These are phyloP conservation scores for Babesia sp. DNA, from an alignment of 169 alveolate species.

Conservation along the genomic window DNA sequence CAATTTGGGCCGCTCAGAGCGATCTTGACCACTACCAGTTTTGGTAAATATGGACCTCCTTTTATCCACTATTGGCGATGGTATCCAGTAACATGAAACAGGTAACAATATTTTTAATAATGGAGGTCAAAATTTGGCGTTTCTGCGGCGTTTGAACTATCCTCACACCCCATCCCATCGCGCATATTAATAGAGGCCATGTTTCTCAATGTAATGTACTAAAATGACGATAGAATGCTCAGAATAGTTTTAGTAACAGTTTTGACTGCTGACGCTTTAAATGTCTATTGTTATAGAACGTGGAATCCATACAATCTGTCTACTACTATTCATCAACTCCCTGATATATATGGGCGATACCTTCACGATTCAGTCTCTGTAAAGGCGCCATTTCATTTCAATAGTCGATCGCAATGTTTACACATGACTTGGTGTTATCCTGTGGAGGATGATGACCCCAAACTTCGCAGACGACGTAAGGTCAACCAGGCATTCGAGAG, in stretches of 20 bases:
- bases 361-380: background rate
- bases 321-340: background rate
- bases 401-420: background rate
- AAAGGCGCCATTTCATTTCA: background rate
- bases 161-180: slow-evolving; percentile 27
- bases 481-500: slow-evolving; percentile 67
- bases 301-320: slow-evolving; percentile 3
- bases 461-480: slow-evolving; percentile 50
- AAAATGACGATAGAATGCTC: background rate
- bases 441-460: slow-evolving; percentile 65
- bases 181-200: background rate
- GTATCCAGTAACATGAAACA: background rate
- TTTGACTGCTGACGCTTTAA: too few species aligned
- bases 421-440: slow-evolving; percentile 76
- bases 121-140: background rate
- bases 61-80: background rate
- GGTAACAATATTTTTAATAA: background rate
- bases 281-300: background rate
- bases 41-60: background rate
- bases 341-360: background rate
- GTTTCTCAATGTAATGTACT: background rate
- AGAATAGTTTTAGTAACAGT: background rate
- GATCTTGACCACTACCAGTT: background rate
- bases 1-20: background rate
- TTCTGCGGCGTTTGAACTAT: background rate